Evolutionary conservation across 2,329 filamentous ascomycete species (phyloP), one percentile per base, ranked within the genome.

Genomic region (Chaetomium sp.): DNA sequence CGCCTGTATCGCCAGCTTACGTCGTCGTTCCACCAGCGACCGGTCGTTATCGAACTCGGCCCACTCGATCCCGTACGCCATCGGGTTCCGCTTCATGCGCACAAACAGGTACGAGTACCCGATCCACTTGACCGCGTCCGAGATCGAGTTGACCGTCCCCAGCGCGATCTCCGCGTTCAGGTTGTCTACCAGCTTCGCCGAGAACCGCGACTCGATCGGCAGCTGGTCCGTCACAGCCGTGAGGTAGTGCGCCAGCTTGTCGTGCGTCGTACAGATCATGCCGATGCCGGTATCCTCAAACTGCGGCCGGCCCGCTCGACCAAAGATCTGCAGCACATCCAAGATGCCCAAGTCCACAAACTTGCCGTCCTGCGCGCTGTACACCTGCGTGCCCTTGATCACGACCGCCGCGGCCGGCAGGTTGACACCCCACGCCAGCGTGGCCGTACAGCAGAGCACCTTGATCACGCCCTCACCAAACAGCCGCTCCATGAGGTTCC

Each of bases 31-130:
- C 1, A 96, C 90, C 33, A 99, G 79, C 57, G 85, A 86, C 0
- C 91, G 91, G 65, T 99, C 94, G 63, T 97, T 88, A 36, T 85
- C 79, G 53, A 90, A 88, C 70, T 99, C 94, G 12, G 86, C 79
- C 89, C 89, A 97, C 63, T 96, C 91, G 49, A 99, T 97, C 2
- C 92, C 94, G 66, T 99, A 99, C 1, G 87, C 86, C 67, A 92
- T 82, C 4, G 91, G 92, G 62, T 94, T 96, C 57, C 89, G 84
- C 68, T 89, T 85, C 94, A 99, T 99, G 41, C 94, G 87, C 41
- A 99, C 92, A 69, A 96, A 99, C 0, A 99, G 78, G 67, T 97
- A 99, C 0, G 92, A 96, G 69, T 99, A 99, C 11, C 95, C 92
- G 36, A 99, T 86, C 94, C 94, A 99, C 62, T 95, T 89, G 1